A percentile compares a stretch with the other conserved stretches of the same genome.
phyloP scores from a whole-genome alignment of 345 rosid genomes.

The Eucalyptus polyanthemos region DNA sequence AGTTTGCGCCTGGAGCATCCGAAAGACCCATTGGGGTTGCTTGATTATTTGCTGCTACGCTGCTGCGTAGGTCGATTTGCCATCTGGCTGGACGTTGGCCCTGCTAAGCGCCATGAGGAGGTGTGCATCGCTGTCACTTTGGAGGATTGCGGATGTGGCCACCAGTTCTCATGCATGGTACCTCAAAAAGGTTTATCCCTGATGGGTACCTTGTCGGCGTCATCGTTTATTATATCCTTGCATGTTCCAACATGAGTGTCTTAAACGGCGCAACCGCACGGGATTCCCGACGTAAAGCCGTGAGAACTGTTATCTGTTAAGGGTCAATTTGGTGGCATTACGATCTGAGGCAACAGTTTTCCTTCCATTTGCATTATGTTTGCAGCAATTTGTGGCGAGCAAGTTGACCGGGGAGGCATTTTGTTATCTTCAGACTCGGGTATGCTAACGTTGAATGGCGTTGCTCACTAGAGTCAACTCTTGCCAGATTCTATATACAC shows the following conservation, averaged over 20 bases:
- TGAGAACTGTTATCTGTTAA: not conserved
- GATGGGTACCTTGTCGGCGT: not conserved
- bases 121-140: not conserved
- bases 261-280: not conserved
- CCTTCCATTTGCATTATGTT: not conserved
- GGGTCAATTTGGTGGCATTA: not conserved
- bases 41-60: not conserved
- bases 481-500: not conserved
- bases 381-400: not conserved
- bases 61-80: not conserved
- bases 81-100: not conserved
- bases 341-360: not conserved
- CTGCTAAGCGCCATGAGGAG: not conserved
- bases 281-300: not conserved
- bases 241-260: not conserved
- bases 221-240: not conserved
- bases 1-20: not conserved
- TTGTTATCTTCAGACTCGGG: not conserved
- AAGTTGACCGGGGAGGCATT: not conserved
- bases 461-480: not conserved
- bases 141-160: not conserved
- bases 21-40: not conserved
- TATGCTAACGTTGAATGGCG: not conserved
- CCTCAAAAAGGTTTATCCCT: not conserved
- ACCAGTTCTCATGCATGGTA: not conserved